Base-by-base conservation (phyloP, 2,329 filamentous ascomycete species). In the Furcasterigmium furcatum region DNA sequence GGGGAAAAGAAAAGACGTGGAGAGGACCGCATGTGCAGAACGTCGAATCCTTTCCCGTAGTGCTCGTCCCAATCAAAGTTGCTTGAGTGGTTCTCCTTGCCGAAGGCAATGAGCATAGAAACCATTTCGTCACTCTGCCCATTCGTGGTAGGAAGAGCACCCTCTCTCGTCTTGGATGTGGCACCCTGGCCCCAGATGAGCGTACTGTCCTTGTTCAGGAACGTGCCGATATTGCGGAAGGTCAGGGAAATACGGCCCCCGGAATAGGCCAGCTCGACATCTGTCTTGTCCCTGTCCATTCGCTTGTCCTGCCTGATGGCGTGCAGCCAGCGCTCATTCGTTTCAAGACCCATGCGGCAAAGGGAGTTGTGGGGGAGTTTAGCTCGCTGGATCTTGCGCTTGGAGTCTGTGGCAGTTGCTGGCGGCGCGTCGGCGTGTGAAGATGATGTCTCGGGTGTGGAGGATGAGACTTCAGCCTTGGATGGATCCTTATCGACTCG, bases 161-260 rank as follows among this genome's bases (percentile, higher is more conserved):
- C 66, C 0, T 73, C 72, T 20, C 73, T 73, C 0, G 70, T 73
- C 67, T 96, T 95, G 7, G 71, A 72, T 1, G 78, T 81, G 1
- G 91, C 92, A 3, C 94, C 94, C 65, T 96, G 91, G 13, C 94
- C 94, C 92, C 91, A 97, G 45, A 99, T 95, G 3, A 68, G 68
- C 24, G 72, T 72, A 32, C 79, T 74, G n/a, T 80, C 72, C 4
- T 73, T 70, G 55, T 85, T 74, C 38, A 96, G 67, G 59, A 90
- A 97, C 1, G 94, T 99, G 2, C 84, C 90, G 52, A 99, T 96
- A 20, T 82, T 76, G 38, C 94, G 79, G 62, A 99, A 97, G 1
- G 94, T 99, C 29, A 99, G 74, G 40, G 88, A 95, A 60, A 99
- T 96, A 39, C 94, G 86, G 39, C 84, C 82, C 7, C 91, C 87